Evolutionary conservation across 805 yeast genomes (phyloP).

Genomic region (Metschnikowia drakensbergensis): DNA sequence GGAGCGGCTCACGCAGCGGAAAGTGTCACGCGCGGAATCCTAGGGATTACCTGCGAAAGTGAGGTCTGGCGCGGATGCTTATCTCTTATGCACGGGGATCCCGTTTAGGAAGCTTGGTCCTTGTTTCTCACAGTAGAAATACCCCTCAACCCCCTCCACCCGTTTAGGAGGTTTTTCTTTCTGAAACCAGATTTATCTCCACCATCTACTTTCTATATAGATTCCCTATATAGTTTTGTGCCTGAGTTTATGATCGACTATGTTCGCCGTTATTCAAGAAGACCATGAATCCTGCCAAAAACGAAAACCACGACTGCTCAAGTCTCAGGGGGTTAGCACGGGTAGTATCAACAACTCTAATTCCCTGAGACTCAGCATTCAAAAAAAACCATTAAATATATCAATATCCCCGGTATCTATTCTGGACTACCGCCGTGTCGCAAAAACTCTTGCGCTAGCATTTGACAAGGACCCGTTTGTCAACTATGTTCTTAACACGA

Average conservation of each 20-base stretch:
- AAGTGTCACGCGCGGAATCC: constrained; percentile 1
- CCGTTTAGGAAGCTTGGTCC: constrained; percentile 5
- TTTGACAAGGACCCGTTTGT: constrained; percentile 55
- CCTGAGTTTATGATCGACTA: constrained; percentile 15
- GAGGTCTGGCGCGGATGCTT: not conserved
- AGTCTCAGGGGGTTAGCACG: constrained; percentile 33
- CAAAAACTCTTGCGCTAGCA: constrained; percentile 49
- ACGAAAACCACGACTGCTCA: constrained; percentile 37
- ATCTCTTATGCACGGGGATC: constrained; percentile 2
- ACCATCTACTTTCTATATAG: not conserved
- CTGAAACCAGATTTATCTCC: not conserved
- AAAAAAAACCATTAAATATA: constrained; percentile 14
- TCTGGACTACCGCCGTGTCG: constrained; percentile 51
- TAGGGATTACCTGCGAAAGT: not conserved
- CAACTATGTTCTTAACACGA: constrained; percentile 44
- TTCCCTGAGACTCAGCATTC: constrained; percentile 24
- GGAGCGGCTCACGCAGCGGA: not conserved
- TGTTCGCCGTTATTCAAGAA: constrained; percentile 27
- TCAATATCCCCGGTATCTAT: constrained; percentile 19
- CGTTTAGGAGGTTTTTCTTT: not conserved
- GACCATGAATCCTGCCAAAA: constrained; percentile 29
- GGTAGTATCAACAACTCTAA: constrained; percentile 17
- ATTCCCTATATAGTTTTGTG: not conserved
- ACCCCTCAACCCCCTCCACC: constrained; percentile 1
- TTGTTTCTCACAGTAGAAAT: not conserved